Percentiles rank a stretch among this genome's conserved stretches.
Evolutionary conservation across 768 basidiomycete genomes (phyloP).

Genomic region (Trametes cingulata): DNA sequence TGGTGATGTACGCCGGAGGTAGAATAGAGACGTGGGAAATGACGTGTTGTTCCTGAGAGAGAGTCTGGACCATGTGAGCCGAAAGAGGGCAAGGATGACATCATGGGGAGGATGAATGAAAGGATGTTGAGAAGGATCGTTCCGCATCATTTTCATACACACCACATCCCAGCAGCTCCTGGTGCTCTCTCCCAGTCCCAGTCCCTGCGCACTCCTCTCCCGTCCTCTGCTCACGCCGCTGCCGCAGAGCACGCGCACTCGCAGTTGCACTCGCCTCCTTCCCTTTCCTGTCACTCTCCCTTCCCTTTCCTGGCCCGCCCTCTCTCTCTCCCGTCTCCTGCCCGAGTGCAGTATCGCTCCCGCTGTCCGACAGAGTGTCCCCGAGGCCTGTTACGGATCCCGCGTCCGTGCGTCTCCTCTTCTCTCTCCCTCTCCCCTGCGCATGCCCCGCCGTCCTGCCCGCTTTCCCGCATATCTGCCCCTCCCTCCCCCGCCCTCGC

Average conservation of each 20-base stretch:
- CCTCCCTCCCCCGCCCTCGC: not conserved
- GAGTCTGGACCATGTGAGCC: conserved; percentile 6
- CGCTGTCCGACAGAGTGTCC: conserved; percentile 1
- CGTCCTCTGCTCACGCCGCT: conserved; percentile 20
- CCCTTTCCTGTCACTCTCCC: conserved; percentile 37
- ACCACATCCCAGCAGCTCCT: conserved; percentile 1
- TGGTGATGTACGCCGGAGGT: conserved; percentile 1
- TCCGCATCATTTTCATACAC: conserved; percentile 26
- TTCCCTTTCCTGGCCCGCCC: conserved; percentile 17
- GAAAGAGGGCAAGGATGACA: conserved; percentile 24
- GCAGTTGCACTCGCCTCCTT: not conserved
- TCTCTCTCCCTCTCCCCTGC: conserved; percentile 2
- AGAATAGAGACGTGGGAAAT: conserved; percentile 26
- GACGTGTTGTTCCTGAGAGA: conserved; percentile 25
- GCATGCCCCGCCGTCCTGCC: conserved; percentile 9
- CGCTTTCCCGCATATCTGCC: conserved; percentile 8
- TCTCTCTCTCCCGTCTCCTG: conserved; percentile 2
- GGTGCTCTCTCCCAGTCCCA: conserved; percentile 28
- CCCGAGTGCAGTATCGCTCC: conserved; percentile 6
- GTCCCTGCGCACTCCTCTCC: conserved; percentile 19
- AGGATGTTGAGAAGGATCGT: conserved; percentile 22
- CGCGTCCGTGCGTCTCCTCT: conserved; percentile 1
- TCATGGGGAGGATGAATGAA: conserved; percentile 21
- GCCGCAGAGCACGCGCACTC: not conserved
- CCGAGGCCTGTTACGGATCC: not conserved